Percentiles rank a stretch among this genome's conserved stretches.
These are phyloP conservation scores for Gossypioides kirkii DNA, from an alignment of 345 rosid species.

Conservation along the genomic window DNA sequence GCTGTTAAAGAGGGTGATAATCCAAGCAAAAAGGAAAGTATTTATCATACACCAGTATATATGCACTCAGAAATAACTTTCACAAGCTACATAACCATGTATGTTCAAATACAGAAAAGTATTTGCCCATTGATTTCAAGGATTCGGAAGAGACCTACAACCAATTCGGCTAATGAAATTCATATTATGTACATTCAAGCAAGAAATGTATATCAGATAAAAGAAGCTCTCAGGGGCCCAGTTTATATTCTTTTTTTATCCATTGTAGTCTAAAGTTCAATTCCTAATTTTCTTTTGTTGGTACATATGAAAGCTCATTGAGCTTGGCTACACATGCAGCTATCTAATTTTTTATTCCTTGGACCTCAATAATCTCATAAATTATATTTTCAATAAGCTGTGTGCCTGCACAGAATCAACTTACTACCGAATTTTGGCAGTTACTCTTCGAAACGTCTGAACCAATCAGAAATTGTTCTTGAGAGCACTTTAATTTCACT, in stretches of 20 bases:
- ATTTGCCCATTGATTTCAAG: not conserved
- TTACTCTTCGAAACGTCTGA: slow-evolving; percentile 48
- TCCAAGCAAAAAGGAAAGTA: not conserved
- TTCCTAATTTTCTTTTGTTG: not conserved
- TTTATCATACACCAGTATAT: not conserved
- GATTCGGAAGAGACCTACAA: not conserved
- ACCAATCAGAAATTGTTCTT: slow-evolving; percentile 67
- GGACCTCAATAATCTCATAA: not conserved
- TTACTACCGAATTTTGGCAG: not conserved
- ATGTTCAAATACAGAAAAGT: not conserved
- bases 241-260: not conserved
- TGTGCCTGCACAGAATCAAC: not conserved
- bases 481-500: slow-evolving; percentile 66
- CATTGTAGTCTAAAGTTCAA: not conserved
- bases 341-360: not conserved
- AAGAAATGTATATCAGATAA: not conserved
- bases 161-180: not conserved
- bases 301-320: not conserved
- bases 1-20: not conserved
- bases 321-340: not conserved
- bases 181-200: not conserved
- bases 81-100: not conserved
- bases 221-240: not conserved
- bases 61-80: not conserved
- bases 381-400: not conserved